Percentiles rank a stretch among this genome's conserved stretches.
These are phyloP conservation scores for Ziziphus jujuba DNA, from an alignment of 306 rosid species.

Conservation along the genomic window DNA sequence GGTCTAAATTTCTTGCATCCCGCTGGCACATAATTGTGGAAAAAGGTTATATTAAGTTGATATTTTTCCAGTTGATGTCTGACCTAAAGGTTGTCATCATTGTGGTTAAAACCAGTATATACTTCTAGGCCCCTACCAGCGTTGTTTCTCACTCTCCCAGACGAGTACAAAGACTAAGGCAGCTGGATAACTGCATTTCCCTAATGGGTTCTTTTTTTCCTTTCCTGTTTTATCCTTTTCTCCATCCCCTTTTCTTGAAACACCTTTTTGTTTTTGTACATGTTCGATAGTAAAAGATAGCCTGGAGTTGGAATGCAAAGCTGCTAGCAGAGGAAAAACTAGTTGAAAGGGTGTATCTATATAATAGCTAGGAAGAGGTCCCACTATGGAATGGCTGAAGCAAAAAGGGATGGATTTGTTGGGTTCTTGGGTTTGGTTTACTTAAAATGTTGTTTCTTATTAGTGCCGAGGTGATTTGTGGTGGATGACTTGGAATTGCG, in stretches of 20 bases:
- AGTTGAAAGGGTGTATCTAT: constrained; percentile 51
- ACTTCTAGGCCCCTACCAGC: constrained; percentile 36
- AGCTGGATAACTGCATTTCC: constrained; percentile 46
- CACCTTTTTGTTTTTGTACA: constrained; percentile 55
- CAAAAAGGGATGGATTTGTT: constrained; percentile 30
- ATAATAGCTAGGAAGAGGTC: constrained; percentile 51
- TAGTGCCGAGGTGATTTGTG: constrained; percentile 53
- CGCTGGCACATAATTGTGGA: constrained; percentile 55
- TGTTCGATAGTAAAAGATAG: constrained; percentile 64
- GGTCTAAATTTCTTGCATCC: constrained; percentile 57
- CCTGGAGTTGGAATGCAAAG: constrained; percentile 48
- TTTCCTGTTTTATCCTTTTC: constrained; percentile 31
- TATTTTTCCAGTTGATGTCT: constrained; percentile 47
- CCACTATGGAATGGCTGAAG: constrained; percentile 46
- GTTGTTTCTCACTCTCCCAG: constrained; percentile 42
- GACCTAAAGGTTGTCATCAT: constrained; percentile 47
- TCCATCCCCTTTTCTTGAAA: constrained; percentile 19
- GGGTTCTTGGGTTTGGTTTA: constrained; percentile 49
- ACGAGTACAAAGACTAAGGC: constrained; percentile 31
- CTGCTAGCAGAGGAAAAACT: constrained; percentile 49
- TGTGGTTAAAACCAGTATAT: constrained; percentile 51
- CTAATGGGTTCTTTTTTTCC: constrained; percentile 42
- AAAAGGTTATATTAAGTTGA: constrained; percentile 20
- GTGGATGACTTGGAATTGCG: constrained; percentile 47
- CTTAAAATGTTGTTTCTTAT: constrained; percentile 29